Evolutionary conservation across 345 rosid species (phyloP).

Genomic region (Gossypium arboreum): DNA sequence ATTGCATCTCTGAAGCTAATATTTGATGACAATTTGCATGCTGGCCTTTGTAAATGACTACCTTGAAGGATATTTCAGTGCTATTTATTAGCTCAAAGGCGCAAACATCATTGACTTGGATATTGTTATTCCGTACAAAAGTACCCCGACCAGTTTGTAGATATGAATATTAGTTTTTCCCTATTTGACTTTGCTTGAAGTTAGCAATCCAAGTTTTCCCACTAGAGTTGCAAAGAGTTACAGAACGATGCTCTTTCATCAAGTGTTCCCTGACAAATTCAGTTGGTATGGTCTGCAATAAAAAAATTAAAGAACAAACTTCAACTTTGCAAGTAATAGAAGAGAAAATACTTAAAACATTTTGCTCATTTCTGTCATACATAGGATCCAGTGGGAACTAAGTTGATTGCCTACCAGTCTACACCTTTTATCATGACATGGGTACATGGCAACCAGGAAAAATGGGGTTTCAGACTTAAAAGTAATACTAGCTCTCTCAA

Average conservation of each 20-base stretch:
- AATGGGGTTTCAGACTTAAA: not conserved
- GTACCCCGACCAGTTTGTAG: not conserved
- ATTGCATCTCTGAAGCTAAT: slow-evolving; percentile 17
- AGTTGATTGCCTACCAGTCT: not conserved
- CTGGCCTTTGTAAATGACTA: not conserved
- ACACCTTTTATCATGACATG: not conserved
- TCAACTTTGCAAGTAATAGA: not conserved
- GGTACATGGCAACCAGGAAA: slow-evolving; percentile 13
- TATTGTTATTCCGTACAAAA: not conserved
- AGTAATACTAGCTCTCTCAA: not conserved
- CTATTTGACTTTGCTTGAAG: not conserved
- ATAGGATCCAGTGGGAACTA: not conserved
- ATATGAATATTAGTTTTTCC: not conserved
- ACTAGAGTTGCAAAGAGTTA: not conserved
- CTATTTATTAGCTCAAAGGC: slow-evolving; percentile 7
- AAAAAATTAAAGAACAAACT: not conserved
- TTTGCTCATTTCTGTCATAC: no score
- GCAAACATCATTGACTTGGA: slow-evolving; percentile 6
- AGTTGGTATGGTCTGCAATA: slow-evolving; percentile 7
- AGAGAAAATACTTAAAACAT: not conserved
- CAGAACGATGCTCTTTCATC: not conserved
- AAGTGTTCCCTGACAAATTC: slow-evolving; percentile 6
- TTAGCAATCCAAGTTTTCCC: slow-evolving; percentile 22
- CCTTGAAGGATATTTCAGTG: slow-evolving; percentile 3
- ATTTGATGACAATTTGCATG: not conserved